Evolutionary conservation across 2,329 filamentous ascomycete genomes (phyloP), one percentile per base, ranked within the genome.

Genomic region (Hypoxylon sp.): DNA sequence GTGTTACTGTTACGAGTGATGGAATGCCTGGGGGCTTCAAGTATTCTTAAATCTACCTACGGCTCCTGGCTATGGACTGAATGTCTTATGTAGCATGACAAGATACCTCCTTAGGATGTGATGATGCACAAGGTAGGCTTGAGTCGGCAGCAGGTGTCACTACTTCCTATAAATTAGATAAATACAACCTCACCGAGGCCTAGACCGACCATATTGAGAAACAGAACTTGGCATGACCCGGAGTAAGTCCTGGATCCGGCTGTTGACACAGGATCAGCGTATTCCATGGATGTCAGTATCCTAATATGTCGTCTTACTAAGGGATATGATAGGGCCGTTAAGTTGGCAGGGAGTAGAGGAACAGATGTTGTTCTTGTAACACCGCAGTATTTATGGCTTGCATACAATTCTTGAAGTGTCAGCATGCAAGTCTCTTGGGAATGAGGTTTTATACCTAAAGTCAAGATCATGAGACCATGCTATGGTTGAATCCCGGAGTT

Each of bases 191-290:
- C 37, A 14, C 17, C 14, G 42, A 29, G 33, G 8, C 52, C 19
- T 37, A 3, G 31, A 8, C 19, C n/a, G 5, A 31, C 14, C 37
- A 17, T 17, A 39, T 39, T n/a, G 5, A n/a, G 37, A 17, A 26
- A 42, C 22, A n/a, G 19, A 53, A 26, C 33, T 22, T 1, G 19
- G 5, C n/a, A 24, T 6, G 39, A 3, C 33, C 52, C 52, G 52
- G 52, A 44, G 35, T 24, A 55, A 55, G 29, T 8, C 52, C 35
- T 6, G 31, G 37, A 17, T 55, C 29, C 35, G 52, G 35, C 19
- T 44, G 6, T n/a, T 26, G 52, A 26, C 17, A 24, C 24, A 9
- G 52, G 52, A 55, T 55, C 52, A 44, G 35, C 37, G 52, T 17
- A 42, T 17, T 42, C 14, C 4, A 19, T 42, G 2, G 37, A 42